A percentile compares a stretch with the other conserved stretches of the same genome.
These are phyloP conservation scores for Raddia guianensis DNA, from an alignment of 176 grass and related monocot species.

Conservation along the genomic window DNA sequence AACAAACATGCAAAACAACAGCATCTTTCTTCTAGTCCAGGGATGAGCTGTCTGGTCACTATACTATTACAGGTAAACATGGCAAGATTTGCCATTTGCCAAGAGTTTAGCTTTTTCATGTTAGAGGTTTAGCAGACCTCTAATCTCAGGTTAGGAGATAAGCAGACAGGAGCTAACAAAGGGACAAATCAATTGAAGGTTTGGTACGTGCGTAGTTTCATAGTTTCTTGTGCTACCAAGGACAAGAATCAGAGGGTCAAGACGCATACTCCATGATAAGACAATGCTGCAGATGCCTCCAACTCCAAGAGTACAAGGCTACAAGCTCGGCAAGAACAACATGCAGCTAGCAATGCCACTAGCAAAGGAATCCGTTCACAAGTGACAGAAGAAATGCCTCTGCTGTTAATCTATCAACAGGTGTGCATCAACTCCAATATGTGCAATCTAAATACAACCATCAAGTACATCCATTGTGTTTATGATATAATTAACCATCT, in stretches of 20 bases:
- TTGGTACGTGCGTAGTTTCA: background rate
- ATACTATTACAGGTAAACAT: conserved; percentile 19
- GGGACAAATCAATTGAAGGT: conserved; percentile 25
- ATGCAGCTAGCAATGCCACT: conserved; percentile 13
- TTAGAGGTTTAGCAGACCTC: conserved; percentile 9
- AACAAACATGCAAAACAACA: conserved; percentile 36
- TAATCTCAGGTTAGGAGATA: conserved; percentile 19
- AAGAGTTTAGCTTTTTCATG: conserved; percentile 10
- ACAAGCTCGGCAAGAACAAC: conserved; percentile 22
- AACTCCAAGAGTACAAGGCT: too few species aligned
- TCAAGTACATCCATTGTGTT: conserved; percentile 17
- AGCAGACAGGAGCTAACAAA: background rate
- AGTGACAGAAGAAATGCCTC: conserved; percentile 37
- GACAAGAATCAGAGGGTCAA: conserved; percentile 20
- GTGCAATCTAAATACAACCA: conserved; percentile 39
- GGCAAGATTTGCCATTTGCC: conserved; percentile 33
- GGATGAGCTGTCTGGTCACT: conserved; percentile 21
- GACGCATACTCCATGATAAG: conserved; percentile 2
- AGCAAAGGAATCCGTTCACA: conserved; percentile 37
- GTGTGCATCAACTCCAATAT: conserved; percentile 31
- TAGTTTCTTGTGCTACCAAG: conserved; percentile 21
- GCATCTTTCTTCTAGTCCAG: conserved; percentile 13
- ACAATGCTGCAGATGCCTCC: conserved; percentile 35
- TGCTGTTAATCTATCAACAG: conserved; percentile 40
- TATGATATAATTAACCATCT: conserved; percentile 8